Conservation (phyloP, 2,329 filamentous ascomycete genomes). For the Fusarium buharicum region DNA sequence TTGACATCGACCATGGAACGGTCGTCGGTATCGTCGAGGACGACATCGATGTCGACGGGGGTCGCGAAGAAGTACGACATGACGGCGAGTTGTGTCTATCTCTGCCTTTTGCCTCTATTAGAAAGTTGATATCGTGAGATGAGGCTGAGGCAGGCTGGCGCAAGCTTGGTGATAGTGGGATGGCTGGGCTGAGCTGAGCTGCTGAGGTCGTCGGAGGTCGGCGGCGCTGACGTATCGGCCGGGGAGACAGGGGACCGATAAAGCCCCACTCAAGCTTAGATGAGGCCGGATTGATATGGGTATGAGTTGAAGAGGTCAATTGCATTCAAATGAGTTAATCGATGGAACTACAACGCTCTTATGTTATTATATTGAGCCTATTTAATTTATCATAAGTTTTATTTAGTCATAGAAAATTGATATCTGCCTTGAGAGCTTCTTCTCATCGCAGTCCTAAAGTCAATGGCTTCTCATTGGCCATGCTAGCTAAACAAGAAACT, state of each 20-base stretch:
- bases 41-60: constrained; percentile 98
- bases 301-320: neutral
- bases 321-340: neutral
- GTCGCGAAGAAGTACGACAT: constrained; percentile 99
- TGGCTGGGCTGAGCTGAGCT: constrained; percentile 34
- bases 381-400: neutral
- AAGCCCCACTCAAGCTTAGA: constrained; percentile 43
- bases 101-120: constrained; percentile 1
- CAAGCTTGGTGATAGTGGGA: constrained; percentile 30
- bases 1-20: constrained; percentile 96
- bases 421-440: neutral
- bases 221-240: constrained; percentile 51
- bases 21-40: constrained; percentile 94
- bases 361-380: too few relatives aligned
- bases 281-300: too few relatives aligned
- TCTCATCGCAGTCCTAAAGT: neutral
- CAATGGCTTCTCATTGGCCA: constrained; percentile 17
- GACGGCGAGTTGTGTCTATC: constrained; percentile 37
- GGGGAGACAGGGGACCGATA: constrained; percentile 39
- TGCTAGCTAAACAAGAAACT: neutral
- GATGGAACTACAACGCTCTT: neutral
- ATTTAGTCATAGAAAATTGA: too few relatives aligned
- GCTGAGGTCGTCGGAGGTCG: constrained; percentile 36
- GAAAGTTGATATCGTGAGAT: constrained; percentile 21
- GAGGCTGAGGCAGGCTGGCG: constrained; percentile 37